These are phyloP conservation scores for Phtheirospermum japonicum DNA, from an alignment of 257 asterid genomes.

Conservation along the genomic window DNA sequence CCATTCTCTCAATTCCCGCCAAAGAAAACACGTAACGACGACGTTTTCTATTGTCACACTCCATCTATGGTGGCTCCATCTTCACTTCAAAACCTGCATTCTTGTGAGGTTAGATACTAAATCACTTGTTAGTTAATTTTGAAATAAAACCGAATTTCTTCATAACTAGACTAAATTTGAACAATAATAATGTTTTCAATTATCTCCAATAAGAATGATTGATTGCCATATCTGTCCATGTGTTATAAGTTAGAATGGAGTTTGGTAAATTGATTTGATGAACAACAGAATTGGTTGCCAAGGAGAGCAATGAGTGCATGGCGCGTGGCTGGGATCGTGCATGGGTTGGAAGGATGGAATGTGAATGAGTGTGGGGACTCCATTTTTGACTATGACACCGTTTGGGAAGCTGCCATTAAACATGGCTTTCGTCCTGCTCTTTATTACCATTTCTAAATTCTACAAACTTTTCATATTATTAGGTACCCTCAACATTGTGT, in stretches of 20 bases:
- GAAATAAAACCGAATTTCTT: no score
- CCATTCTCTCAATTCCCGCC: constrained; percentile 72
- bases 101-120: constrained; percentile 69
- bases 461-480: no score
- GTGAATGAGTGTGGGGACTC: constrained; percentile 66
- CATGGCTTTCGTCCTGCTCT: constrained; percentile 78
- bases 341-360: constrained; percentile 66
- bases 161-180: no score
- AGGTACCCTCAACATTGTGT: no score
- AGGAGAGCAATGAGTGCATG: constrained; percentile 71
- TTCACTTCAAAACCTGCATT: constrained; percentile 61
- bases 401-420: constrained; percentile 60
- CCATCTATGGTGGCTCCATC: constrained; percentile 76
- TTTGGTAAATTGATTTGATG: no score
- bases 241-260: no score
- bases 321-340: constrained; percentile 76
- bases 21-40: constrained; percentile 46
- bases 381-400: constrained; percentile 37
- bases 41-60: constrained; percentile 51
- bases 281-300: constrained; percentile 85
- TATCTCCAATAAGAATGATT: no score
- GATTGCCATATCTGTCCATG: no score
- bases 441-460: no score
- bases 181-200: no score
- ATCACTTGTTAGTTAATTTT: no score